These are phyloP conservation scores for Xylaria castorea DNA, from an alignment of 495 filamentous ascomycete genomes.

Conservation along the genomic window DNA sequence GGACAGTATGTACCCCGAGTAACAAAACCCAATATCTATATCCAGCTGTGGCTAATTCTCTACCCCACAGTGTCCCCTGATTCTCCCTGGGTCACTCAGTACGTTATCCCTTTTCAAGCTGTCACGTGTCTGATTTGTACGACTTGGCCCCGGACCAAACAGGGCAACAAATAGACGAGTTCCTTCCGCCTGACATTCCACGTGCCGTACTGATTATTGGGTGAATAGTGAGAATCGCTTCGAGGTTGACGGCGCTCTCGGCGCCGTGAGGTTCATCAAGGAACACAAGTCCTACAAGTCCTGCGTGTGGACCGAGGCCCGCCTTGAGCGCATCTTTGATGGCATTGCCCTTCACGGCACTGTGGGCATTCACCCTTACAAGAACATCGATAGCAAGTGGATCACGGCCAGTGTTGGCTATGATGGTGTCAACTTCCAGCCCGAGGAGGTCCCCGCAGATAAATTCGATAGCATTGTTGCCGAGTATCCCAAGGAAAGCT, in stretches of 20 bases:
- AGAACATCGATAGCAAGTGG: conserved; percentile 35
- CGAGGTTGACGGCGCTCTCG: conserved; percentile 75
- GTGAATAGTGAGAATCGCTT: conserved; percentile 43
- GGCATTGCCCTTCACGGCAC: conserved; percentile 38
- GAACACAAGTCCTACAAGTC: conserved; percentile 13
- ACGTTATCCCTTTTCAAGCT: not conserved
- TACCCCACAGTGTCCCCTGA: conserved; percentile 24
- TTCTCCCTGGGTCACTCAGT: conserved; percentile 31
- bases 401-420: conserved; percentile 27
- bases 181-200: not conserved
- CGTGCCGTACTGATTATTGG: conserved; percentile 10
- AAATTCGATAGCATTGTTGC: conserved; percentile 33
- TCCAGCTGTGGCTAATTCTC: not conserved
- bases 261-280: conserved; percentile 75
- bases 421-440: conserved; percentile 33
- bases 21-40: not conserved
- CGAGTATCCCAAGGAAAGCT: conserved; percentile 29
- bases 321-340: conserved; percentile 37
- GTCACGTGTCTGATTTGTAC: too few relatives aligned
- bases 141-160: too few relatives aligned
- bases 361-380: conserved; percentile 28
- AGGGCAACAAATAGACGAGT: not conserved
- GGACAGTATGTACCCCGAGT: conserved; percentile 29
- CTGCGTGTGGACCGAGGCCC: conserved; percentile 25
- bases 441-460: conserved; percentile 27